These are phyloP conservation scores for Colletotrichum magnum DNA, from an alignment of 2,329 filamentous ascomycete species.

Conservation along the genomic window DNA sequence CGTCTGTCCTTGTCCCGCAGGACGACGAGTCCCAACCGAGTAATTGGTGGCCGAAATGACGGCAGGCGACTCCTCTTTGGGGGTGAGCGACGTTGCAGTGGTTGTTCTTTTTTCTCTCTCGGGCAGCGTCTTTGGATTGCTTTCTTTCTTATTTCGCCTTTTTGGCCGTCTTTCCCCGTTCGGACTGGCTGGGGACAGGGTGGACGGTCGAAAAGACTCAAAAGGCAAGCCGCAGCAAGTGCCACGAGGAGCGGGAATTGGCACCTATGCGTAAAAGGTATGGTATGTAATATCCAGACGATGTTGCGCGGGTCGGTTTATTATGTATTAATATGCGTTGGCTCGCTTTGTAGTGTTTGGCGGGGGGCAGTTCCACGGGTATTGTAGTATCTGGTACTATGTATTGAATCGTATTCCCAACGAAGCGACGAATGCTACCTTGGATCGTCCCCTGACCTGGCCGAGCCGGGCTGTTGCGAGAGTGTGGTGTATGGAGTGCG, in stretches of 20 bases:
- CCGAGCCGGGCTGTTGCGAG: neutral
- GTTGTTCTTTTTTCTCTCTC: slow-evolving; percentile 14
- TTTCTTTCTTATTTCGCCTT: slow-evolving; percentile 29
- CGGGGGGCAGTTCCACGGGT: neutral
- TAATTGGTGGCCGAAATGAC: slow-evolving; percentile 31
- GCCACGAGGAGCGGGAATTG: slow-evolving; percentile 27
- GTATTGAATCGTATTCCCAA: slow-evolving; percentile 18
- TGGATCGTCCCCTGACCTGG: slow-evolving; percentile 37
- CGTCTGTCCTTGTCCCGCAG: slow-evolving; percentile 22
- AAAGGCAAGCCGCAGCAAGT: neutral
- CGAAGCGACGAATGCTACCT: slow-evolving; percentile 29
- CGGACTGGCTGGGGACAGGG: slow-evolving; percentile 25
- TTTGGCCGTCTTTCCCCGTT: slow-evolving; percentile 17
- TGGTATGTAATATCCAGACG: too few relatives aligned
- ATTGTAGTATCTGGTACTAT: slow-evolving; percentile 12
- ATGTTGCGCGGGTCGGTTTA: slow-evolving; percentile 17
- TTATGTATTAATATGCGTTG: slow-evolving; percentile 25
- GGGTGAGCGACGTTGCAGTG: slow-evolving; percentile 29
- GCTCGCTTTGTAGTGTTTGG: neutral
- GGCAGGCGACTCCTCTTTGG: slow-evolving; percentile 15
- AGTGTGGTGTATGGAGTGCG: neutral
- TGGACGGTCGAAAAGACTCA: neutral
- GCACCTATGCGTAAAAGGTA: too few relatives aligned
- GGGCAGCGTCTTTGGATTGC: neutral
- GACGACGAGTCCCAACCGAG: slow-evolving; percentile 32